These are phyloP conservation scores for Phytopythium mirpurense DNA, from an alignment of 352 stramenopile genomes.

Conservation along the genomic window DNA sequence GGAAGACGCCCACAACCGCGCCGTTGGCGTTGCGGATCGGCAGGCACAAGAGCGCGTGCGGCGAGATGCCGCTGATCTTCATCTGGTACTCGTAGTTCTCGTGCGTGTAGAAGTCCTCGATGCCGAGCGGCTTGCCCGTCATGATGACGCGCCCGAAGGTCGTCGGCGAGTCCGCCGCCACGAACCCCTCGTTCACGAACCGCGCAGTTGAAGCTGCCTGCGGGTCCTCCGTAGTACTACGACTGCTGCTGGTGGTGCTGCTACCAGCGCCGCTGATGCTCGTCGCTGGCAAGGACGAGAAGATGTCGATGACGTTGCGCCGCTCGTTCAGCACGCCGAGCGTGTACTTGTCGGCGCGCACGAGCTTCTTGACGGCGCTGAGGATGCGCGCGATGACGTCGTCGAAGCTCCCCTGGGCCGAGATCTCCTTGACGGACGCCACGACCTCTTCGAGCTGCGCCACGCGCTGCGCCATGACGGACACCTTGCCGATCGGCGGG, in stretches of 20 bases:
- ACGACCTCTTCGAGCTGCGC: conserved; percentile 56
- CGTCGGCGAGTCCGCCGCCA: conserved; percentile 48
- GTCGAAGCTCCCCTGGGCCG: conserved; percentile 47
- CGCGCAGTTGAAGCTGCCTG: not conserved
- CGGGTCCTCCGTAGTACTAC: not conserved
- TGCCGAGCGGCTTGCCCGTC: conserved; percentile 46
- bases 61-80: conserved; percentile 23
- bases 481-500: conserved; percentile 9
- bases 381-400: conserved; percentile 52
- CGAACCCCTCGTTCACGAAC: conserved; percentile 50
- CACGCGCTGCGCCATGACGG: conserved; percentile 40
- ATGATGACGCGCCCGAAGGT: conserved; percentile 65
- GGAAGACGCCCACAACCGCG: conserved; percentile 50
- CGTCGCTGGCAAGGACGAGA: conserved; percentile 19
- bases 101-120: conserved; percentile 55
- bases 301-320: conserved; percentile 53
- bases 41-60: conserved; percentile 50
- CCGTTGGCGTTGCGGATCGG: conserved; percentile 64
- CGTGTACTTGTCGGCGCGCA: conserved; percentile 59
- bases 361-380: conserved; percentile 42
- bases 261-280: too few relatives aligned
- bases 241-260: too few relatives aligned
- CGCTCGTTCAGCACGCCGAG: conserved; percentile 56
- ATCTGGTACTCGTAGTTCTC: conserved; percentile 45
- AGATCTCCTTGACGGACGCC: conserved; percentile 51